Percentiles rank a stretch among this genome's conserved stretches.
Evolutionary conservation across 2,329 filamentous ascomycete species (phyloP).

Genomic region (Ophiocordyceps sinensis): DNA sequence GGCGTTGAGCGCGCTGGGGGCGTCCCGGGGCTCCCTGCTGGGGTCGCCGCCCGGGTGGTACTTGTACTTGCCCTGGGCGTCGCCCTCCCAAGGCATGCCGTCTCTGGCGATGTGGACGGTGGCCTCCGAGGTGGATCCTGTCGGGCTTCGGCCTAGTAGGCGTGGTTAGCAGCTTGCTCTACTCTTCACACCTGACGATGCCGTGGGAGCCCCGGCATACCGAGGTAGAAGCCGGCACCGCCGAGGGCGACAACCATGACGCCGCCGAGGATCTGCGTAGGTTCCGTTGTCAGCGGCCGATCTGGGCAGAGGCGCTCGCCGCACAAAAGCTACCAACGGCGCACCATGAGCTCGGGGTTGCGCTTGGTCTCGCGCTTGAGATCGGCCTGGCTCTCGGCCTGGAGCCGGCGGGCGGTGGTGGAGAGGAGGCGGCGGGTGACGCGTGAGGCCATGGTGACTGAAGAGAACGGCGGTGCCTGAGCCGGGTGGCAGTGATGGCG

Average conservation of each 20-base stretch:
- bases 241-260: conserved; percentile 83
- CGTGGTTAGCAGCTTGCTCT: background rate
- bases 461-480: background rate
- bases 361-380: conserved; percentile 45
- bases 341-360: conserved; percentile 31
- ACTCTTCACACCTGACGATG: background rate
- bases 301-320: background rate
- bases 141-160: conserved; percentile 61
- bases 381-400: conserved; percentile 27
- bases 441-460: conserved; percentile 37
- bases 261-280: conserved; percentile 68
- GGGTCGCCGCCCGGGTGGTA: conserved; percentile 79
- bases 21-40: conserved; percentile 63
- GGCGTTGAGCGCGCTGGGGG: conserved; percentile 87
- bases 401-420: conserved; percentile 37
- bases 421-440: conserved; percentile 41
- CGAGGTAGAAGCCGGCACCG: conserved; percentile 82
- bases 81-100: conserved; percentile 86
- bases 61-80: conserved; percentile 51
- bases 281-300: background rate
- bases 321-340: conserved; percentile 11
- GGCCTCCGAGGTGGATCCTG: conserved; percentile 68
- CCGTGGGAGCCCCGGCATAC: conserved; percentile 26
- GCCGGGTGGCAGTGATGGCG: background rate
- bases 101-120: conserved; percentile 57